A percentile compares a stretch with the other conserved stretches of the same genome.
Conservation (phyloP, 2,329 filamentous ascomycete species). For the Immersiporthe knoxdaviesiana region DNA sequence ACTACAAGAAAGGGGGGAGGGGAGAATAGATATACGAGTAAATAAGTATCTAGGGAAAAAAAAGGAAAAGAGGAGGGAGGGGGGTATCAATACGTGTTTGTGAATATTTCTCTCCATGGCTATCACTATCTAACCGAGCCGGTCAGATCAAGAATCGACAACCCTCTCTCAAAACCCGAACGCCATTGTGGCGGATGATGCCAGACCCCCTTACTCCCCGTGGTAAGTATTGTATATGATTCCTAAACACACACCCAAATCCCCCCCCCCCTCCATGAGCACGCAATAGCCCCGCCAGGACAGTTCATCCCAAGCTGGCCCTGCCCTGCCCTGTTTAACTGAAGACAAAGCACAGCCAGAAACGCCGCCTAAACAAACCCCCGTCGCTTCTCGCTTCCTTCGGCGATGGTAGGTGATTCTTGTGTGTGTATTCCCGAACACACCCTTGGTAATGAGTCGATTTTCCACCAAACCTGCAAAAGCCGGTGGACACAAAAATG, state of each 20-base stretch:
- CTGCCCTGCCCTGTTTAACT: neutral
- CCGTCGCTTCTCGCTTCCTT: neutral
- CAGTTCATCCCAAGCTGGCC: constrained; percentile 11
- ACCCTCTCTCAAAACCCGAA: neutral
- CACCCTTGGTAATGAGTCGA: neutral
- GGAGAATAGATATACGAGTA: neutral
- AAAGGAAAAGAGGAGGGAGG: neutral
- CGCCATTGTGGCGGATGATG: constrained; percentile 21
- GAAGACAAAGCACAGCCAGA: neutral
- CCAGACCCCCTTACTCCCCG: constrained; percentile 17
- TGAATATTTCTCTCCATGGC: constrained; percentile 1
- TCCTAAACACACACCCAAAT: too few relatives aligned
- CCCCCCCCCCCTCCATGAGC: constrained; percentile 16
- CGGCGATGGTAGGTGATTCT: neutral
- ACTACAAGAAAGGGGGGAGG: neutral
- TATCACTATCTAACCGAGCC: neutral
- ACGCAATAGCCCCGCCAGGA: constrained; percentile 25
- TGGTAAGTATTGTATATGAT: neutral
- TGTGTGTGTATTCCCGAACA: neutral
- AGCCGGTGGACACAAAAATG: neutral
- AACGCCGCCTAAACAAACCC: too few relatives aligned
- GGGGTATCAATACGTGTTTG: constrained; percentile 28
- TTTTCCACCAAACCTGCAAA: neutral
- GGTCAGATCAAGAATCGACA: neutral
- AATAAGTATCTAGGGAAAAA: neutral